These are phyloP conservation scores for Apophysomyces trapeziformis DNA, from an alignment of 371 early-diverging fungal genomes.

Conservation along the genomic window DNA sequence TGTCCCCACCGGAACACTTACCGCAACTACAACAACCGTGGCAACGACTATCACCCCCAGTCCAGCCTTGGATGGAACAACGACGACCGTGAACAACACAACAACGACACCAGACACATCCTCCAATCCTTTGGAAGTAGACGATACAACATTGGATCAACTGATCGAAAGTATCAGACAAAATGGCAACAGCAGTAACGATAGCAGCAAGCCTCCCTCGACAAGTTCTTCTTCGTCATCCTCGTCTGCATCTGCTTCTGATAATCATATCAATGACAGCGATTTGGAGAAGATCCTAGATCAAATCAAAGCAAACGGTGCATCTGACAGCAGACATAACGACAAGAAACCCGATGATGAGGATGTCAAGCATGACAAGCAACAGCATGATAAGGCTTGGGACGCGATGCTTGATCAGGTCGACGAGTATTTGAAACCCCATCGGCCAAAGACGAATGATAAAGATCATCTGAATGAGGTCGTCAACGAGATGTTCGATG, in stretches of 20 bases:
- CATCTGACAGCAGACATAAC: background rate
- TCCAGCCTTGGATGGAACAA: background rate
- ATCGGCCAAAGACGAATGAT: background rate
- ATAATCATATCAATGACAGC: conserved; percentile 1
- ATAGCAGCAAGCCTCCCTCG: too few species aligned
- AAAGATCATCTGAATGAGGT: conserved; percentile 1
- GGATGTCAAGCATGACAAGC: background rate
- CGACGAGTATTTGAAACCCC: background rate
- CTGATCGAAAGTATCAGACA: conserved; percentile 11
- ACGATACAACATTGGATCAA: conserved; percentile 3
- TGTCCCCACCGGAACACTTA: background rate
- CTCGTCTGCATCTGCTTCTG: background rate
- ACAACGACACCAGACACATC: background rate
- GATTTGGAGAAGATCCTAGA: conserved; percentile 5
- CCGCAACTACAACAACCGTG: background rate
- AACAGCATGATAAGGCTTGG: conserved; percentile 4
- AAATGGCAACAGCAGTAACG: background rate
- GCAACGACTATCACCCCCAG: background rate
- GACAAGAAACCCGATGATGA: conserved; percentile 17
- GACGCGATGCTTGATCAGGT: background rate
- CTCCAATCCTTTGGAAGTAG: background rate
- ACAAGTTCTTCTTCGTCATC: too few species aligned
- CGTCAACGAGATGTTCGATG: background rate
- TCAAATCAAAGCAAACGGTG: background rate
- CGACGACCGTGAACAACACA: background rate